Percentiles rank a stretch among this genome's conserved stretches.
phyloP scores from a whole-genome alignment of 2,329 filamentous ascomycete species.

The Sporothrix dimorphospora region DNA sequence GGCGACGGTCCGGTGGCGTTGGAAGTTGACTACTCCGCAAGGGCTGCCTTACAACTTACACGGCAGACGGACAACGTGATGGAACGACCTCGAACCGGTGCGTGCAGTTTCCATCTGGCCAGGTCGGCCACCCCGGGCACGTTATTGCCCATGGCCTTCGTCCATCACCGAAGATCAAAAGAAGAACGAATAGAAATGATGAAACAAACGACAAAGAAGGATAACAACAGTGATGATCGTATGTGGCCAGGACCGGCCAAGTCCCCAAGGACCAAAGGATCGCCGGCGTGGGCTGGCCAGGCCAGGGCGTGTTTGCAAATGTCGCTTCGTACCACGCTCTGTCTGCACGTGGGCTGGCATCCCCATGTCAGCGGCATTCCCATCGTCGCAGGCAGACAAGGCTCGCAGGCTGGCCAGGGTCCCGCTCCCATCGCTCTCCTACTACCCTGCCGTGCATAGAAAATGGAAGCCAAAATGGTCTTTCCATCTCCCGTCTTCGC shows the following conservation, averaged over 20 bases:
- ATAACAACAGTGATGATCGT: too few species aligned
- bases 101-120: too few species aligned
- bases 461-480: not conserved
- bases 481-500: not conserved
- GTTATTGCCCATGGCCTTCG: too few species aligned
- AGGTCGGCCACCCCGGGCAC: too few species aligned
- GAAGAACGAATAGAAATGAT: too few species aligned
- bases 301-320: conserved; percentile 2
- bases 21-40: too few species aligned
- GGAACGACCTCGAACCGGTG: too few species aligned
- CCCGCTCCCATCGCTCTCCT: not conserved
- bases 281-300: not conserved
- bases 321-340: not conserved
- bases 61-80: not conserved
- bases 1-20: too few species aligned
- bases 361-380: not conserved
- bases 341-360: not conserved
- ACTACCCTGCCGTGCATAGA: not conserved
- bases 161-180: too few species aligned
- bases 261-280: not conserved
- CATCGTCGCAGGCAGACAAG: not conserved
- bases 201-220: not conserved
- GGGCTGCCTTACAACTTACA: not conserved
- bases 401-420: too few species aligned
- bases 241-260: too few species aligned